phyloP scores from a whole-genome alignment of 129 eudicot species.

The Lonicera japonica region DNA sequence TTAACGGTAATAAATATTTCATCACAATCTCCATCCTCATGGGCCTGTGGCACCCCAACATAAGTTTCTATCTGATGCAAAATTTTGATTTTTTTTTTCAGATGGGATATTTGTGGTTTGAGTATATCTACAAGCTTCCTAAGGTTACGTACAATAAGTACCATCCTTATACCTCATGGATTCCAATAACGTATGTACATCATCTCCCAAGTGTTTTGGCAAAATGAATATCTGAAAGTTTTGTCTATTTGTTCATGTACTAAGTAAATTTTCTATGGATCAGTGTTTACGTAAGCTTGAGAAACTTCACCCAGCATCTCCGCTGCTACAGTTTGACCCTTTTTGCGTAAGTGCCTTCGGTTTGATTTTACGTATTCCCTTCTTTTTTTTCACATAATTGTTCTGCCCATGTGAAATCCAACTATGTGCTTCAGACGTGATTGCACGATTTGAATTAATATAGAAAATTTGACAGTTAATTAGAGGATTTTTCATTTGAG shows the following conservation, averaged over 20 bases:
- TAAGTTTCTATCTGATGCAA: background rate
- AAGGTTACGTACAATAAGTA: constrained; percentile 73
- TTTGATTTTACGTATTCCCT: background rate
- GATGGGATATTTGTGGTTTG: constrained; percentile 86
- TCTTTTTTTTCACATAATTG: background rate
- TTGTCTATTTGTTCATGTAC: constrained; percentile 1
- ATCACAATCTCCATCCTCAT: constrained; percentile 2
- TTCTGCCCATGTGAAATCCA: too few species aligned
- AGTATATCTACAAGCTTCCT: constrained; percentile 77
- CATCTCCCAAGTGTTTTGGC: background rate
- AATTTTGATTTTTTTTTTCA: constrained; percentile 14
- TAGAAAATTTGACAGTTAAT: background rate
- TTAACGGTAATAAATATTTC: constrained; percentile 33
- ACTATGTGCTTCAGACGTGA: too few species aligned
- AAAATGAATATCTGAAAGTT: background rate
- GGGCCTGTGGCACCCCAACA: too few species aligned
- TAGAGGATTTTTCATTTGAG: background rate
- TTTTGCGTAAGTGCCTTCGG: constrained; percentile 59
- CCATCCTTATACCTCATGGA: constrained; percentile 98
- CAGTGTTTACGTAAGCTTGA: constrained; percentile 78
- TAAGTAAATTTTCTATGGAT: constrained; percentile 9
- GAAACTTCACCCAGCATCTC: constrained; percentile 67
- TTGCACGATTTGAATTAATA: background rate
- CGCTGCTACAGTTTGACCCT: constrained; percentile 71
- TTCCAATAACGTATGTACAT: constrained; percentile 68